These are phyloP conservation scores for Neltuma alba DNA, from an alignment of 306 rosid species.

Conservation along the genomic window DNA sequence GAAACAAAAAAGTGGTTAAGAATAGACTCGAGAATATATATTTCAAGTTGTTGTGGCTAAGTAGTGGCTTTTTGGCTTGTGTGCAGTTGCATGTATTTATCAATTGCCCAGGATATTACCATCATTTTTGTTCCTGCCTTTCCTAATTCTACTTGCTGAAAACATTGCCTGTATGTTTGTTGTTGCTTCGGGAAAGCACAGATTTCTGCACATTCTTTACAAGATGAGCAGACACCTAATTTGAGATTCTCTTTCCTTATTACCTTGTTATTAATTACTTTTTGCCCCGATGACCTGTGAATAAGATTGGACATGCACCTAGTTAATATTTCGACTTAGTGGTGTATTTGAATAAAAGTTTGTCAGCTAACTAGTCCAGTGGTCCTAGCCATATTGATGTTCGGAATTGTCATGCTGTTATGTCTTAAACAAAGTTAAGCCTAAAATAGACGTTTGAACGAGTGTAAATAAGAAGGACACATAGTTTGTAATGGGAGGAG, in stretches of 20 bases:
- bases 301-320: not conserved
- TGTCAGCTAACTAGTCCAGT: too few relatives aligned
- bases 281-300: not conserved
- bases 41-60: not conserved
- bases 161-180: not conserved
- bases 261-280: not conserved
- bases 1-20: not conserved
- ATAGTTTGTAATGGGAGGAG: not conserved
- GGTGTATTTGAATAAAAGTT: not conserved
- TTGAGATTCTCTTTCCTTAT: not conserved
- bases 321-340: not conserved
- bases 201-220: conserved; percentile 6
- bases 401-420: too few relatives aligned
- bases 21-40: not conserved
- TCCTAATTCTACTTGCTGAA: conserved; percentile 9
- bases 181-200: not conserved
- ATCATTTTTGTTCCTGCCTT: not conserved
- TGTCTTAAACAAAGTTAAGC: too few relatives aligned
- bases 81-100: not conserved
- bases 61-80: not conserved
- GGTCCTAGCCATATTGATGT: too few relatives aligned
- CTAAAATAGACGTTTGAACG: too few relatives aligned
- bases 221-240: not conserved
- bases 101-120: not conserved
- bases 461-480: not conserved